phyloP scores from a whole-genome alignment of 805 yeast genomes.

The Yarrowia sp. region DNA sequence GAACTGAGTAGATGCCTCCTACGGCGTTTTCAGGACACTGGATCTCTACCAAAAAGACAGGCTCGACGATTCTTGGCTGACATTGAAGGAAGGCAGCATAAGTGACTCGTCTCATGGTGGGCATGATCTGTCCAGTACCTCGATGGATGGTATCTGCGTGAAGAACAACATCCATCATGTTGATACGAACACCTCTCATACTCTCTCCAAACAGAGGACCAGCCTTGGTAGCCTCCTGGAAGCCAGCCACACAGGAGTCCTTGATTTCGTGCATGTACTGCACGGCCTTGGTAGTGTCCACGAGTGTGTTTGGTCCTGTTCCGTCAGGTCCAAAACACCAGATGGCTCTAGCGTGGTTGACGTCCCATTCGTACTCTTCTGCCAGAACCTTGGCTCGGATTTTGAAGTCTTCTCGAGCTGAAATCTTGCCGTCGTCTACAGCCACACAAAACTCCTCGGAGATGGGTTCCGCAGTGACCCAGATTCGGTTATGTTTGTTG shows the following conservation, averaged over 20 bases:
- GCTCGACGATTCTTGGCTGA: conserved; percentile 98
- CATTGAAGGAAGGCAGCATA: conserved; percentile 97
- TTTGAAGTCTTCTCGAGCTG: conserved; percentile 97
- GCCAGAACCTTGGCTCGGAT: conserved; percentile 98
- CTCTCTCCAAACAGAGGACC: conserved; percentile 98
- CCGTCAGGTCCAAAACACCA: conserved; percentile 99
- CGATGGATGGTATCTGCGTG: conserved; percentile 99
- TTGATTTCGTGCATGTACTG: conserved; percentile 98
- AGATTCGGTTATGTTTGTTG: conserved; percentile 99
- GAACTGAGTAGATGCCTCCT: conserved; percentile 99
- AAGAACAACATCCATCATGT: conserved; percentile 97
- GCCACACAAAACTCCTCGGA: conserved; percentile 89
- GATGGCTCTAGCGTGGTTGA: conserved; percentile 99
- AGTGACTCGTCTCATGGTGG: conserved; percentile 99
- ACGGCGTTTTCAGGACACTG: conserved; percentile 99
- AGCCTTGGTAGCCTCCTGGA: conserved; percentile 99
- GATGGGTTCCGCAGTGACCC: conserved; percentile 94
- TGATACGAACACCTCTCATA: conserved; percentile 92
- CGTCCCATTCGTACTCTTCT: conserved; percentile 99
- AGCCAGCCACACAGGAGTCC: conserved; percentile 99
- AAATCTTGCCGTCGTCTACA: conserved; percentile 86
- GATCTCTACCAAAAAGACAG: conserved; percentile 97
- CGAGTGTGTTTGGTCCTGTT: conserved; percentile 96
- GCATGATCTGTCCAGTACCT: conserved; percentile 99
- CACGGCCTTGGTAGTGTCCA: conserved; percentile 99